These are phyloP conservation scores for Daphne laureola DNA, from an alignment of 441 rosid genomes.

Conservation along the genomic window DNA sequence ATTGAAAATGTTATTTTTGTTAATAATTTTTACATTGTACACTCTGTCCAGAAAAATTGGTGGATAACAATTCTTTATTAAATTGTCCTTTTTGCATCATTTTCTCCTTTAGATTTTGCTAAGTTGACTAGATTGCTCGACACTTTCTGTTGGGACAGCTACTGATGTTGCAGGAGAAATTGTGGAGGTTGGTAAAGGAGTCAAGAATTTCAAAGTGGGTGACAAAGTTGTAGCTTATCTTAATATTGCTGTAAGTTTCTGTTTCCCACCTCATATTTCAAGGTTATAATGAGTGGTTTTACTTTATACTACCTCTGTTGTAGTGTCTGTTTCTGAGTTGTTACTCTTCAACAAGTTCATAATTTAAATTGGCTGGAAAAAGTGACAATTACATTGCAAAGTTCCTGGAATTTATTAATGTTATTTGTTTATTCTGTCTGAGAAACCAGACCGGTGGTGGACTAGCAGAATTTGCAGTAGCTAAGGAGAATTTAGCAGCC, in stretches of 20 bases:
- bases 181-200: conserved; percentile 52
- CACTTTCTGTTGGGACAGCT: conserved; percentile 27
- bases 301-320: too few species aligned
- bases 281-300: too few species aligned
- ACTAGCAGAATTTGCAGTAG: conserved; percentile 51
- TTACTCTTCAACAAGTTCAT: too few species aligned
- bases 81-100: too few species aligned
- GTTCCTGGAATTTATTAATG: too few species aligned
- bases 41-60: too few species aligned
- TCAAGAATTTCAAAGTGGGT: conserved; percentile 56
- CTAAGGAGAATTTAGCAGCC: conserved; percentile 48
- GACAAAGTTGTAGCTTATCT: conserved; percentile 65
- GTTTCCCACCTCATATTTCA: neutral
- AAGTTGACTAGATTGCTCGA: neutral
- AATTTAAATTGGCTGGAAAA: too few species aligned
- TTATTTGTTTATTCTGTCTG: neutral
- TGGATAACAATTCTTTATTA: too few species aligned
- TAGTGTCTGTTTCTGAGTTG: too few species aligned
- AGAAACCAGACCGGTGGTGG: conserved; percentile 52
- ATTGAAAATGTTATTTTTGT: too few species aligned
- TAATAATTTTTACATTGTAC: too few species aligned
- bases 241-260: conserved; percentile 17
- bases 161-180: conserved; percentile 76
- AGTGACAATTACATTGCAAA: too few species aligned
- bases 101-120: neutral